Base-by-base conservation (phyloP, 208 protist species). In the Phytomonas francai region DNA sequence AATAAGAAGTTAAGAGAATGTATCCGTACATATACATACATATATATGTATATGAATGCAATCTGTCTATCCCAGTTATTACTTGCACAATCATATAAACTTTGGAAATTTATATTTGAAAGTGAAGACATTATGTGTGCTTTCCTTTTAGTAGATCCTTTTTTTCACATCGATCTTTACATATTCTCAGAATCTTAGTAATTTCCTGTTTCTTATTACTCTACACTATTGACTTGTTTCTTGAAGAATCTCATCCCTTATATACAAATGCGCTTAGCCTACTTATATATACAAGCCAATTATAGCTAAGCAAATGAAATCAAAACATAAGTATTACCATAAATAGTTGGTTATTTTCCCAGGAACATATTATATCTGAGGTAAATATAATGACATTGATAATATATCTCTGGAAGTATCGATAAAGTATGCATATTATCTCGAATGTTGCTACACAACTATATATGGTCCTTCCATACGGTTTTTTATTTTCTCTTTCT, bases 1-100 rank as follows among this genome's bases (percentile, higher is more conserved):
- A 68, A 45, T 34, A 68, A 68, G 64, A 68, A 68, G 29, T 56
- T 25, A 7, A 42, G 16, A 14, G 30, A 66, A 66, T 56, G 19
- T 19, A 57, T 66, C 9, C 19, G 62, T 33, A 61, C 2, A 61
- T 33, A 61, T 29, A 29, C n/a, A 61, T 33, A 29, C 31, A 19
- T 27, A 42, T 66, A 56, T 66, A 42, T 66, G 27, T 66, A 42
- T 66, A 60, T 57, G 14, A 12, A 45, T 28, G 11, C 22, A 34
- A 3, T 29, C 5, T 56, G 27, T 57, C 9, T 25, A 30, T 59
- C 25, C 54, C 9, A 59, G 5, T 14, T 29, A 3, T 29, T 25
- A 14, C 54, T 59, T 29, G 9, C 54, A 59, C 54, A 59, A 25
- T 30, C n/a, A 16, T 9, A 59, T 59, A 59, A 25, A 36, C 33